These are phyloP conservation scores for Durusdinium trenchii DNA, from an alignment of 73 alveolate genomes.

Conservation along the genomic window DNA sequence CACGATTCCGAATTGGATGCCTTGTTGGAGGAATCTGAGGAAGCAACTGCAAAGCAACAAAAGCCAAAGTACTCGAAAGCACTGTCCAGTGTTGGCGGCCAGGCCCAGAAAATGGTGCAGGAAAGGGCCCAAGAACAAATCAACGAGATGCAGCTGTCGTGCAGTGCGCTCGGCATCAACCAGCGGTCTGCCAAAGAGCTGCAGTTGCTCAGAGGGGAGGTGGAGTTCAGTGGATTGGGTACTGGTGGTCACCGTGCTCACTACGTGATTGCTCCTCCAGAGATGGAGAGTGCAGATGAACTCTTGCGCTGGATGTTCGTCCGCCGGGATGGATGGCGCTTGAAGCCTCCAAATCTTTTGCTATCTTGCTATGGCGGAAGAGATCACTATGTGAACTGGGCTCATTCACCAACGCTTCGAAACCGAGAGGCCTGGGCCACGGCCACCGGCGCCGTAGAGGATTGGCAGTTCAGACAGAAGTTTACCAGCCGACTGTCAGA, in stretches of 20 bases:
- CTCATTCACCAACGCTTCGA: conserved; percentile 32
- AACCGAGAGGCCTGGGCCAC: conserved; percentile 71
- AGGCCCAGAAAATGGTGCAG: conserved; percentile 4
- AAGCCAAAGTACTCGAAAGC: not conserved
- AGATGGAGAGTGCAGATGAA: conserved; percentile 63
- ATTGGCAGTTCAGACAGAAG: conserved; percentile 24
- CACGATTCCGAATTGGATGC: not conserved
- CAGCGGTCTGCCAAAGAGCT: not conserved
- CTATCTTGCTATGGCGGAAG: conserved; percentile 76
- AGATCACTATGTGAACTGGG: conserved; percentile 50
- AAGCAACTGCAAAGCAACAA: not conserved
- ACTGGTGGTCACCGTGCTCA: conserved; percentile 60
- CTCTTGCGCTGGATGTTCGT: conserved; percentile 64
- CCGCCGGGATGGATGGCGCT: conserved; percentile 50
- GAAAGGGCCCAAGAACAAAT: conserved; percentile 25
- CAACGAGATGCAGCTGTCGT: conserved; percentile 36
- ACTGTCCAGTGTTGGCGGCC: conserved; percentile 41
- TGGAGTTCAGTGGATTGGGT: conserved; percentile 45
- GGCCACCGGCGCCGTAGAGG: not conserved
- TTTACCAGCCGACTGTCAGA: conserved; percentile 60
- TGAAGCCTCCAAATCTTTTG: conserved; percentile 51
- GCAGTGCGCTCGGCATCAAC: not conserved
- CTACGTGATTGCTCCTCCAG: conserved; percentile 44
- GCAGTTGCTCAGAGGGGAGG: conserved; percentile 52
- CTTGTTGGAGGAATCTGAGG: not conserved